phyloP scores from a whole-genome alignment of 2,329 filamentous ascomycete species.

The Grosmannia huntii region DNA sequence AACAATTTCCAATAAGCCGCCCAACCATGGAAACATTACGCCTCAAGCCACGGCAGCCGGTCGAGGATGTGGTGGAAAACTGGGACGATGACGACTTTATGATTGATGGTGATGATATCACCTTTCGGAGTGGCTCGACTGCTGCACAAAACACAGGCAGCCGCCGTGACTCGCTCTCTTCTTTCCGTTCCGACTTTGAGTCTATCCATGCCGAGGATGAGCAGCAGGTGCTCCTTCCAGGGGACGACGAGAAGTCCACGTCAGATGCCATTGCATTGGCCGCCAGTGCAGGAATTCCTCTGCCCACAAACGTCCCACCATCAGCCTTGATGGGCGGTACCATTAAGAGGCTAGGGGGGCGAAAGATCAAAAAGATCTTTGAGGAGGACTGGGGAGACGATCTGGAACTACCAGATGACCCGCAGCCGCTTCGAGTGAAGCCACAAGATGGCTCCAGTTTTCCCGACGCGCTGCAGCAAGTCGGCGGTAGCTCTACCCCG shows the following conservation, averaged over 20 bases:
- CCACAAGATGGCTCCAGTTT: conserved; percentile 46
- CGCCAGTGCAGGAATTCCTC: conserved; percentile 78
- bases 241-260: conserved; percentile 74
- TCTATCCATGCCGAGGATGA: conserved; percentile 70
- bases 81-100: conserved; percentile 71
- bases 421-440: conserved; percentile 52
- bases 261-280: conserved; percentile 78
- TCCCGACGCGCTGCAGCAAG: conserved; percentile 55
- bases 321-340: conserved; percentile 86
- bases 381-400: conserved; percentile 77
- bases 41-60: conserved; percentile 38
- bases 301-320: conserved; percentile 73
- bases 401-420: conserved; percentile 51
- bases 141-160: conserved; percentile 33
- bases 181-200: conserved; percentile 71
- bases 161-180: conserved; percentile 67
- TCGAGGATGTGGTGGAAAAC: conserved; percentile 54
- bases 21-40: conserved; percentile 39
- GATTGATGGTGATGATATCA: conserved; percentile 54
- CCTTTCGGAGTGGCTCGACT: conserved; percentile 37
- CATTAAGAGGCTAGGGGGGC: conserved; percentile 75
- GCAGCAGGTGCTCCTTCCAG: conserved; percentile 69
- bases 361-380: conserved; percentile 58
- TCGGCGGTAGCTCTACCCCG: conserved; percentile 43
- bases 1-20: background rate